phyloP scores from a whole-genome alignment of 208 protist genomes.

The Polymyxa betae region DNA sequence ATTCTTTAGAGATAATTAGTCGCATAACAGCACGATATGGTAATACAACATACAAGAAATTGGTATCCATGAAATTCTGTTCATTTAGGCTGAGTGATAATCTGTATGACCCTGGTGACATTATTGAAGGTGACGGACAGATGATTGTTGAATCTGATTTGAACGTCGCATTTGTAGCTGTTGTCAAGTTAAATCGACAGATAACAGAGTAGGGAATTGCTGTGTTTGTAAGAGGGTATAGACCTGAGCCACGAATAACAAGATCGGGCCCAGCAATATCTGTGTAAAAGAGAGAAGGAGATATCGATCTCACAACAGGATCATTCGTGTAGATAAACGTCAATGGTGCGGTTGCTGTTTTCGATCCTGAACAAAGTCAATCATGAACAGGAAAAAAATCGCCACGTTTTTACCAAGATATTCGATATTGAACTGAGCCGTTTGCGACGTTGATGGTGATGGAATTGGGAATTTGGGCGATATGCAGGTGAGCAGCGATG shows the following conservation, averaged over 20 bases:
- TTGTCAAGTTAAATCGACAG: background rate
- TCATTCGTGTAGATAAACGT: background rate
- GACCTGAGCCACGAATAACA: background rate
- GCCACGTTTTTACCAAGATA: background rate
- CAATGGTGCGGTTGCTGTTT: background rate
- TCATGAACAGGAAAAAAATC: background rate
- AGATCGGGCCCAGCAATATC: background rate
- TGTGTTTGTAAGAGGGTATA: background rate
- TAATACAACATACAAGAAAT: background rate
- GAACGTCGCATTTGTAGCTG: background rate
- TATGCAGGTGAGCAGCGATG: background rate
- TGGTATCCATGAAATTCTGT: background rate
- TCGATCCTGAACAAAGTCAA: background rate
- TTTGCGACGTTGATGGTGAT: background rate
- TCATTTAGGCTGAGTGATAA: background rate
- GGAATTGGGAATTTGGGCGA: background rate
- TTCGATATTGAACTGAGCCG: background rate
- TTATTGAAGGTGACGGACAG: background rate
- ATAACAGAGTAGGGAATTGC: background rate
- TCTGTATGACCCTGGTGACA: background rate
- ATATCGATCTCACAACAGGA: background rate
- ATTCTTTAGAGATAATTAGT: background rate
- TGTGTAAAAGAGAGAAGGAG: background rate
- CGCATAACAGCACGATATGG: background rate
- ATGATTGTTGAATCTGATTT: background rate